Evolutionary conservation across 768 basidiomycete genomes (phyloP).

Genomic region (Mycena amicta): DNA sequence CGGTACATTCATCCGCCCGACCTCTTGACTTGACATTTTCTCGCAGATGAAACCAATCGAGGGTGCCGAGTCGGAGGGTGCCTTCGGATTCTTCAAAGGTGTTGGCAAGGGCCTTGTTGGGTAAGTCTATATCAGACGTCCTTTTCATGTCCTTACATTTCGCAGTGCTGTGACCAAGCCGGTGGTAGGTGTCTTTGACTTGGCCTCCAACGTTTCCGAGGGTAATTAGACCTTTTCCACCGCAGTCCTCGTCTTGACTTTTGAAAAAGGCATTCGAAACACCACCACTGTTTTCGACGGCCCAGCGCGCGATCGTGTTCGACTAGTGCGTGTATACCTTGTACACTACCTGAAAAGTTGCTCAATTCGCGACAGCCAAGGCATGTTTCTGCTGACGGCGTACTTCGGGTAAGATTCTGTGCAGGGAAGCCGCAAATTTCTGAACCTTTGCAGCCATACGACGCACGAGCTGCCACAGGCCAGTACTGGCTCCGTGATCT

Average conservation of each 20-base stretch:
- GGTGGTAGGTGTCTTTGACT: slow-evolving; percentile 93
- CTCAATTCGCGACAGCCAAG: slow-evolving; percentile 59
- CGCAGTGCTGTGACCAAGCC: slow-evolving; percentile 91
- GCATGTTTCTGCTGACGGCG: slow-evolving; percentile 83
- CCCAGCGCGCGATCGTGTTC: slow-evolving; percentile 82
- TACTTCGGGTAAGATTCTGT: slow-evolving; percentile 67
- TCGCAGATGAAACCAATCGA: slow-evolving; percentile 92
- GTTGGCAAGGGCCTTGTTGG: slow-evolving; percentile 96
- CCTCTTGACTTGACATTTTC: background rate
- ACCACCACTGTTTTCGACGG: slow-evolving; percentile 98
- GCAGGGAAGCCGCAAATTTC: slow-evolving; percentile 3
- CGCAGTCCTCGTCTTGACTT: background rate
- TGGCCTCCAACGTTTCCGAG: slow-evolving; percentile 93
- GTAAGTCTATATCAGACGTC: slow-evolving; percentile 40
- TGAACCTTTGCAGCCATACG: slow-evolving; percentile 67
- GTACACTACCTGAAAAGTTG: background rate
- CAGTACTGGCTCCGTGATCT: slow-evolving; percentile 98
- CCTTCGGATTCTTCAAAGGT: slow-evolving; percentile 96
- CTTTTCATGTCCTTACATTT: background rate
- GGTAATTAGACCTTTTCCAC: slow-evolving; percentile 50
- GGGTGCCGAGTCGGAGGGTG: slow-evolving; percentile 93
- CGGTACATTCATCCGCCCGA: background rate
- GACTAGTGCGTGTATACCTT: slow-evolving; percentile 57
- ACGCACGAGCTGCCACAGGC: slow-evolving; percentile 85
- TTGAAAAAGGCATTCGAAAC: slow-evolving; percentile 81